Evolutionary conservation across 306 rosid species (phyloP).

Genomic region (Corylus avellana): DNA sequence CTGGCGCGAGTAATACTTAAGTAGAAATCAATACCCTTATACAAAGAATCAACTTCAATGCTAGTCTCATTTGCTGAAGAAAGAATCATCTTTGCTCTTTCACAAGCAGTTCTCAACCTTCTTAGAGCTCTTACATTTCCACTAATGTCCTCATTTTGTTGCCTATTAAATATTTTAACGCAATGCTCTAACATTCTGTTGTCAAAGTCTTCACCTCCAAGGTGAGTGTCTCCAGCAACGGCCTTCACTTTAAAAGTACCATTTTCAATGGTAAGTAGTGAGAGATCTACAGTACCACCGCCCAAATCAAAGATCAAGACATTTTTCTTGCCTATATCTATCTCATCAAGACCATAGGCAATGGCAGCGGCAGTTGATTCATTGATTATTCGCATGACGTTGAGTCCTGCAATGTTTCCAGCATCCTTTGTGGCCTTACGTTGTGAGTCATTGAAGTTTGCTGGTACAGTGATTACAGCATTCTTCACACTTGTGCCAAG

Average conservation of each 20-base stretch:
- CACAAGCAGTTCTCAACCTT: slow-evolving; percentile 10
- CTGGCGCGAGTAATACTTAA: slow-evolving; percentile 21
- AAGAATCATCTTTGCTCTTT: slow-evolving; percentile 21
- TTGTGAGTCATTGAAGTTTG: background rate
- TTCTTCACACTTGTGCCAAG: background rate
- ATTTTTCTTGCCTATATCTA: background rate
- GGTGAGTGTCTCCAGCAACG: slow-evolving; percentile 42
- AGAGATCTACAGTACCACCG: slow-evolving; percentile 18
- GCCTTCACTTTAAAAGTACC: slow-evolving; percentile 7
- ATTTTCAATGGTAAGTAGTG: slow-evolving; percentile 3
- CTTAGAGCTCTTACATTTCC: background rate
- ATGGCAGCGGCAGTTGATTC: slow-evolving; percentile 18
- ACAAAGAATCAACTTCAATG: slow-evolving; percentile 7
- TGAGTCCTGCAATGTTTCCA: background rate
- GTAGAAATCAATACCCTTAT: slow-evolving; percentile 19
- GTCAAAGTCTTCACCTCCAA: slow-evolving; percentile 39
- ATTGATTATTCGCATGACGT: slow-evolving; percentile 8
- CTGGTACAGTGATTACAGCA: background rate
- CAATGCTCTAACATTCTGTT: slow-evolving; percentile 29
- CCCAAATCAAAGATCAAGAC: slow-evolving; percentile 21
- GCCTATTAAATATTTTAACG: slow-evolving; percentile 18
- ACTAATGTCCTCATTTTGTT: slow-evolving; percentile 18
- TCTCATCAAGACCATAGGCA: slow-evolving; percentile 8
- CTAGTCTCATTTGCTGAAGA: background rate
- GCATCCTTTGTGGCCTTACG: background rate